These are phyloP conservation scores for Flaveria ramosissima DNA, from an alignment of 129 eudicot species.

Conservation along the genomic window DNA sequence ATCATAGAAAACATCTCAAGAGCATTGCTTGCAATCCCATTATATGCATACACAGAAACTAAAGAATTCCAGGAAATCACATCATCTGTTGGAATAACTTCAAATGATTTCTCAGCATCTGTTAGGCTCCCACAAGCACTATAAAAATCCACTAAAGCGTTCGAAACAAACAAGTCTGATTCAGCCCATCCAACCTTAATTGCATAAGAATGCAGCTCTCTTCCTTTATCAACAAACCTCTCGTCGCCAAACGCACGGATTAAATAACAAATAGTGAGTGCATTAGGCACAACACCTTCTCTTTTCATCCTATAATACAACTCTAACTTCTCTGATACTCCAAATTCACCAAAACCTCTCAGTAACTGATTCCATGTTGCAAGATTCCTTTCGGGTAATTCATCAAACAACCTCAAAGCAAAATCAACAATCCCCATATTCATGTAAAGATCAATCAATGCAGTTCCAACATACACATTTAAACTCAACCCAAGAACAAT, in stretches of 20 bases:
- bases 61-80: constrained; percentile 82
- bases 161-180: constrained; percentile 62
- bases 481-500: constrained; percentile 54
- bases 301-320: constrained; percentile 44
- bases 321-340: constrained; percentile 45
- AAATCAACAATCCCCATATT: constrained; percentile 45
- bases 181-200: constrained; percentile 61
- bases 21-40: constrained; percentile 45
- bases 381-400: constrained; percentile 55
- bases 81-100: constrained; percentile 49
- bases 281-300: constrained; percentile 60
- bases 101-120: constrained; percentile 58
- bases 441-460: constrained; percentile 71
- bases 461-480: constrained; percentile 58
- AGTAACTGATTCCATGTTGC: constrained; percentile 71
- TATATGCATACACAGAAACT: constrained; percentile 50
- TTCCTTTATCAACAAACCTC: constrained; percentile 48
- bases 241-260: constrained; percentile 53
- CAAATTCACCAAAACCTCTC: constrained; percentile 51
- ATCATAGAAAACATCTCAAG: constrained; percentile 46
- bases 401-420: constrained; percentile 57
- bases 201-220: constrained; percentile 59
- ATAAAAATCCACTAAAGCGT: constrained; percentile 78
- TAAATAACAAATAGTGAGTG: constrained; percentile 60
- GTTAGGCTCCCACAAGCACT: constrained; percentile 62